Conservation (phyloP, 768 basidiomycete species). For the Russula griseocarnosa region DNA sequence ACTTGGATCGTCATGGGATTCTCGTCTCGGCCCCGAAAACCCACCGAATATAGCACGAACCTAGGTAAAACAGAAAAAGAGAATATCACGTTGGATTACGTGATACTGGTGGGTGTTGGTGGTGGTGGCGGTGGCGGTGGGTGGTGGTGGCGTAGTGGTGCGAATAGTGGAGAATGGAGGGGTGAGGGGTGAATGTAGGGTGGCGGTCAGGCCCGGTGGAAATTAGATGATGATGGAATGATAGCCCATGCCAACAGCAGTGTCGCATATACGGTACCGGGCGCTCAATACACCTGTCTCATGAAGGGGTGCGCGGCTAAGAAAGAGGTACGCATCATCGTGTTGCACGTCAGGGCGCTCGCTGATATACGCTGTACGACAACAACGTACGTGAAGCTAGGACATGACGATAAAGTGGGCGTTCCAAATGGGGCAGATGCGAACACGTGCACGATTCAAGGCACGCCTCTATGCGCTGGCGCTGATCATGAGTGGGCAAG, state of each 20-base stretch:
- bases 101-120: background rate
- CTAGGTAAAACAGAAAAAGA: background rate
- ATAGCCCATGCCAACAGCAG: too few species aligned
- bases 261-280: slow-evolving; percentile 29
- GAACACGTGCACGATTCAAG: slow-evolving; percentile 42
- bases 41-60: slow-evolving; percentile 11
- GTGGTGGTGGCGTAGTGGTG: background rate
- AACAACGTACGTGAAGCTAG: slow-evolving; percentile 57
- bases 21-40: background rate
- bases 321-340: slow-evolving; percentile 39
- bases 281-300: slow-evolving; percentile 36
- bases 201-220: background rate
- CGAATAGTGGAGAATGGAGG: background rate
- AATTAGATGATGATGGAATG: background rate
- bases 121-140: slow-evolving; percentile 1
- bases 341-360: slow-evolving; percentile 61
- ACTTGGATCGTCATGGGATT: background rate
- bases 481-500: too few species aligned
- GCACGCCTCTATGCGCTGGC: slow-evolving; percentile 39
- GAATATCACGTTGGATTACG: background rate
- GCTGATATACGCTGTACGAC: slow-evolving; percentile 51
- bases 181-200: background rate
- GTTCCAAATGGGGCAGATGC: slow-evolving; percentile 43
- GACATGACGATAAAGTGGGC: slow-evolving; percentile 60
- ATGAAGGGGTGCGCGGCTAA: slow-evolving; percentile 40